A percentile compares a stretch with the other conserved stretches of the same genome.
Evolutionary conservation across 768 basidiomycete species (phyloP).

Genomic region (Plicaturopsis crispa): DNA sequence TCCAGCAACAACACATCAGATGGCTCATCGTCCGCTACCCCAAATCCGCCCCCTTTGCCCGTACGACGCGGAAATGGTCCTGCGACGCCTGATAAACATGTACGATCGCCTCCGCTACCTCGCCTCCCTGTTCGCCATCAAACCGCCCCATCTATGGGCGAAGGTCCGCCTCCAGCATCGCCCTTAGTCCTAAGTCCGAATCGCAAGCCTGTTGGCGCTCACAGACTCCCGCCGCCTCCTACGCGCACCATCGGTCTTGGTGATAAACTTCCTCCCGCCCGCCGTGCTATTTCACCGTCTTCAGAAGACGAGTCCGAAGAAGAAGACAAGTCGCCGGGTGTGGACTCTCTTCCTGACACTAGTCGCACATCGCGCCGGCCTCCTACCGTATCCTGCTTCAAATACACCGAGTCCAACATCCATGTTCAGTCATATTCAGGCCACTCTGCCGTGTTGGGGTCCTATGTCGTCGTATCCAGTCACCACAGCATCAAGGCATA

Average conservation of each 20-base stretch:
- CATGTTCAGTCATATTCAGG: constrained; percentile 48
- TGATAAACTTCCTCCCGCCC: constrained; percentile 60
- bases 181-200: constrained; percentile 14
- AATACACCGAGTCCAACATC: constrained; percentile 40
- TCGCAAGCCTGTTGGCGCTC: constrained; percentile 19
- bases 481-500: constrained; percentile 57
- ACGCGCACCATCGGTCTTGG: constrained; percentile 64
- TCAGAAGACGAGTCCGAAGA: constrained; percentile 57
- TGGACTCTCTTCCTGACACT: constrained; percentile 59
- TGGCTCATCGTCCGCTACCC: constrained; percentile 13
- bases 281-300: constrained; percentile 33
- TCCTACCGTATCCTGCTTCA: constrained; percentile 23
- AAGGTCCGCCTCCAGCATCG: constrained; percentile 16
- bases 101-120: constrained; percentile 12
- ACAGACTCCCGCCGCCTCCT: constrained; percentile 62
- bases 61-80: constrained; percentile 26
- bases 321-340: constrained; percentile 39
- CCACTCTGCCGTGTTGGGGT: constrained; percentile 47
- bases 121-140: constrained; percentile 9
- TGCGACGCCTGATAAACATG: constrained; percentile 5
- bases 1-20: constrained; percentile 11
- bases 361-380: constrained; percentile 57
- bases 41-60: constrained; percentile 40
- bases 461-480: constrained; percentile 49
- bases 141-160: constrained; percentile 1